Evolutionary conservation across 805 yeast genomes (phyloP).

Genomic region (Ogataea angusta): DNA sequence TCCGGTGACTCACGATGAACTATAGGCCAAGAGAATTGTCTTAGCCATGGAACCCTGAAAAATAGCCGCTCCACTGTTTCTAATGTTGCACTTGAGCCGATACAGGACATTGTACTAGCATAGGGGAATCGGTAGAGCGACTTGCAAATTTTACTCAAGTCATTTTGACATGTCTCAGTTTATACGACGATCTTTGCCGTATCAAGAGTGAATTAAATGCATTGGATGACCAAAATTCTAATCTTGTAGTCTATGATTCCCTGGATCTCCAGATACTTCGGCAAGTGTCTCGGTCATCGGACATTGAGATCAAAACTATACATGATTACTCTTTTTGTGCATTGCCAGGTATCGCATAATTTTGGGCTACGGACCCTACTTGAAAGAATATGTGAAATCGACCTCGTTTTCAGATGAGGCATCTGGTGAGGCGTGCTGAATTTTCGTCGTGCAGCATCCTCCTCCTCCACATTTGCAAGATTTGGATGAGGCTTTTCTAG

Average conservation of each 20-base stretch:
- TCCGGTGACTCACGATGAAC: slow-evolving; percentile 13
- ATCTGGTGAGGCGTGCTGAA: neutral
- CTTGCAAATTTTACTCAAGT: too few relatives aligned
- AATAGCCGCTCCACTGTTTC: neutral
- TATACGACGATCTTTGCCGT: too few relatives aligned
- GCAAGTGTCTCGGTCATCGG: too few relatives aligned
- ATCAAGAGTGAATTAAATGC: too few relatives aligned
- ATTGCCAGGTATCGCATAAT: slow-evolving; percentile 1
- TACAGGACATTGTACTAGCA: too few relatives aligned
- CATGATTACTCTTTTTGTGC: slow-evolving; percentile 17
- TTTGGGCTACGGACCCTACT: neutral
- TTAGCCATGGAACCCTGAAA: neutral
- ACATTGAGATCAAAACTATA: slow-evolving; percentile 7
- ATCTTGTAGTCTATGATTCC: too few relatives aligned
- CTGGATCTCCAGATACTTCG: too few relatives aligned
- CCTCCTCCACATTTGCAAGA: slow-evolving; percentile 8
- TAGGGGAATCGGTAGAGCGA: too few relatives aligned
- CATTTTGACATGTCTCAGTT: too few relatives aligned
- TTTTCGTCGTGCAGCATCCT: slow-evolving; percentile 3
- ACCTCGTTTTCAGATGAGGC: slow-evolving; percentile 6
- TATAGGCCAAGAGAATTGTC: slow-evolving; percentile 1
- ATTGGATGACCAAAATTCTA: too few relatives aligned
- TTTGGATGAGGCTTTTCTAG: neutral
- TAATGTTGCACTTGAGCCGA: slow-evolving; percentile 31
- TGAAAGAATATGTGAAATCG: slow-evolving; percentile 12